These are phyloP conservation scores for Tetrahymena elliotti DNA, from an alignment of 73 alveolate species.

Conservation along the genomic window DNA sequence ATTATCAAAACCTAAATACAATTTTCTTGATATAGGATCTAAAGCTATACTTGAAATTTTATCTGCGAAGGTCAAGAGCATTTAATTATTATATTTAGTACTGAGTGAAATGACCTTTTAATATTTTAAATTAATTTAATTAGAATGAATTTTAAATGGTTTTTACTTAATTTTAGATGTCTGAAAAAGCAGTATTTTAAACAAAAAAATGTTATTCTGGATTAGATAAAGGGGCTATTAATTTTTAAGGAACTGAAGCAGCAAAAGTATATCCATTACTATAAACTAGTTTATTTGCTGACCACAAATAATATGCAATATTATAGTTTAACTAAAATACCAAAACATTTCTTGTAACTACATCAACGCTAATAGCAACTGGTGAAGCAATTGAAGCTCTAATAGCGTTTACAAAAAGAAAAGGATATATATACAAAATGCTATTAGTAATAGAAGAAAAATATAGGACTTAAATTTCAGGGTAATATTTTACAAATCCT, in stretches of 20 bases:
- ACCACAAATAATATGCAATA: not conserved
- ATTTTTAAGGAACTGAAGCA: not conserved
- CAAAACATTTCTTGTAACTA: not conserved
- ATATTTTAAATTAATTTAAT: not conserved
- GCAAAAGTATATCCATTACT: not conserved
- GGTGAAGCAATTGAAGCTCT: not conserved
- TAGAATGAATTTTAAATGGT: not conserved
- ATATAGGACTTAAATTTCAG: not conserved
- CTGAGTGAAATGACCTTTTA: not conserved
- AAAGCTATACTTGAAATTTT: not conserved
- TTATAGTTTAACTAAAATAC: not conserved
- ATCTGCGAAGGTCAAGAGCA: not conserved
- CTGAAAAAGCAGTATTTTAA: not conserved
- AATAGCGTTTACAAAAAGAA: not conserved
- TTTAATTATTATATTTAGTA: not conserved
- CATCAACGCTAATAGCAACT: not conserved
- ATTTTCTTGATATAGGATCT: not conserved
- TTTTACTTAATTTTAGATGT: not conserved
- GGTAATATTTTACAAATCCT: not conserved
- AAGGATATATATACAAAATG: not conserved
- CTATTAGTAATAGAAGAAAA: not conserved
- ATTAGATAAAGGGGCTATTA: not conserved
- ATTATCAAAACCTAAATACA: not conserved
- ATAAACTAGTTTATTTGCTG: not conserved
- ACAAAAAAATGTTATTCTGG: not conserved